phyloP scores from a whole-genome alignment of 1,284 basidiomycete genomes.

The Cystodermella granulosa region DNA sequence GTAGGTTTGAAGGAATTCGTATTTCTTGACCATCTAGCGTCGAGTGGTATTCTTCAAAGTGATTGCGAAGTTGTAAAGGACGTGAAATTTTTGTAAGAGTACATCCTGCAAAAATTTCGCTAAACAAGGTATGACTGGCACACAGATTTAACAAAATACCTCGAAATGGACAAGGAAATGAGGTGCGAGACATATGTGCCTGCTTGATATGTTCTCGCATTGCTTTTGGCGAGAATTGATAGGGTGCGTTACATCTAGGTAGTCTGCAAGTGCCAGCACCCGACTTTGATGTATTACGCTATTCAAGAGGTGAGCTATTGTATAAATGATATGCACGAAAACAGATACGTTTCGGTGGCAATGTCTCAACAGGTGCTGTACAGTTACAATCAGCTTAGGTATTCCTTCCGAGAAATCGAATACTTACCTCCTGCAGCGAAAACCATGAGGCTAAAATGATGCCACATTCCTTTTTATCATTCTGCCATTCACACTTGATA shows the following conservation, averaged over 20 bases:
- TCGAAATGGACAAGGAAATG: conserved; percentile 2
- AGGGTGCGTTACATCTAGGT: conserved; percentile 3
- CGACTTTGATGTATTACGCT: too few species aligned
- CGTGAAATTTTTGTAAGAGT: neutral
- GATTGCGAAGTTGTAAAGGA: conserved; percentile 1
- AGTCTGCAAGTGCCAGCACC: conserved; percentile 1
- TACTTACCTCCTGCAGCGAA: conserved; percentile 3
- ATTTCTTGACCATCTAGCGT: neutral
- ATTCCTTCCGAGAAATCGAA: neutral
- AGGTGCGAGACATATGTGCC: conserved; percentile 2
- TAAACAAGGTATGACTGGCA: neutral
- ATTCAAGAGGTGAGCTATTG: too few species aligned
- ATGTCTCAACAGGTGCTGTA: too few species aligned
- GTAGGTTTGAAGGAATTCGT: neutral
- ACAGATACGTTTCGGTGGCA: too few species aligned
- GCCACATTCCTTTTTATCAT: neutral
- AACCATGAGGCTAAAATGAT: conserved; percentile 2
- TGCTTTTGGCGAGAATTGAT: neutral
- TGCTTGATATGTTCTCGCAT: conserved; percentile 1
- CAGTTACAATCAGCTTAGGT: neutral
- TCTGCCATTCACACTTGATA: conserved; percentile 4
- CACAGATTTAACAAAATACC: neutral
- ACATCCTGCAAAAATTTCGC: neutral
- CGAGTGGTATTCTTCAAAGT: conserved; percentile 1
- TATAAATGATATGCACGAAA: too few species aligned